phyloP scores from a whole-genome alignment of 140 eudicot genomes.

The Oenanthe javanica region DNA sequence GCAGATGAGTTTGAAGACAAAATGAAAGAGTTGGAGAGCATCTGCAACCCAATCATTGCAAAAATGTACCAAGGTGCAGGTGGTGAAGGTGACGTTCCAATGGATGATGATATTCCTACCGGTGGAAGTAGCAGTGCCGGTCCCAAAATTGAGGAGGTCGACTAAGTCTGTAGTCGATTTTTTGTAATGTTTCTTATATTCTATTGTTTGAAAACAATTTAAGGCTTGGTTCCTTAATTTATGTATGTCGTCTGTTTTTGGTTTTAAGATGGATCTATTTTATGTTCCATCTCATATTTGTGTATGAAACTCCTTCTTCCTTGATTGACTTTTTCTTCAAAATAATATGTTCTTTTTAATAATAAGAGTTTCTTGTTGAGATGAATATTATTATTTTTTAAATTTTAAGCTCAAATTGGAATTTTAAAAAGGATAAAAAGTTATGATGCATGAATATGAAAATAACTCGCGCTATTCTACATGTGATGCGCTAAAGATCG shows the following conservation, averaged over 20 bases:
- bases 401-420: neutral
- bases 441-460: no score
- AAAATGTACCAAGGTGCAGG: conserved; percentile 34
- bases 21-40: conserved; percentile 35
- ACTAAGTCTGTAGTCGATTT: neutral
- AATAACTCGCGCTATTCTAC: neutral
- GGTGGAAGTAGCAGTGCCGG: conserved; percentile 18
- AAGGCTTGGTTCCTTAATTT: neutral
- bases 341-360: no score
- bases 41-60: conserved; percentile 33
- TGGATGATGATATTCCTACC: conserved; percentile 9
- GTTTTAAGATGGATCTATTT: neutral
- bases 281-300: neutral
- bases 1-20: conserved; percentile 35
- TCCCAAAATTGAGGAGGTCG: conserved; percentile 21
- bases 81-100: conserved; percentile 6
- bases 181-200: neutral
- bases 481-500: neutral
- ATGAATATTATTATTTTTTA: no score
- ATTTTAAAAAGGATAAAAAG: no score
- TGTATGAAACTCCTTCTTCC: neutral
- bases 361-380: no score
- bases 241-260: neutral
- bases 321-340: no score
- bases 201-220: neutral